Conservation (phyloP, 495 filamentous ascomycete genomes). For the Talaromyces nanjingensis region DNA sequence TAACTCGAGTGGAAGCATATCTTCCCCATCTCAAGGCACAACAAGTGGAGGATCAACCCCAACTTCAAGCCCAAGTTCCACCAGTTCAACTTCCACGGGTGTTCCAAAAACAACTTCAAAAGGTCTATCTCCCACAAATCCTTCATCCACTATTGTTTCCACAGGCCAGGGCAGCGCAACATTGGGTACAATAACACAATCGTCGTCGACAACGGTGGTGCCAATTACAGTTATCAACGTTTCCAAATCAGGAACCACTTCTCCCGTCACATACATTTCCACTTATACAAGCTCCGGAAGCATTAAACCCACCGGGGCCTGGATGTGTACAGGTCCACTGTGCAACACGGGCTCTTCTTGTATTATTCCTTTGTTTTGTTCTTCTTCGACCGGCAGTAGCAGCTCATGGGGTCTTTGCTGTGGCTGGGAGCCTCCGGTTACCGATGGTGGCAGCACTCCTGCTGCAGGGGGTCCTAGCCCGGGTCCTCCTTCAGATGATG, state of each 20-base stretch:
- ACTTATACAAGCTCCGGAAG: not conserved
- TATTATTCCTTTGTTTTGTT: not conserved
- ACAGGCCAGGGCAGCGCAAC: not conserved
- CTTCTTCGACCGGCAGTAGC: not conserved
- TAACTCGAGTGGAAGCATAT: not conserved
- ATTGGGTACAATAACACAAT: not conserved
- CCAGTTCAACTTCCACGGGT: not conserved
- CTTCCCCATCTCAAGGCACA: not conserved
- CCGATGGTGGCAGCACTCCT: not conserved
- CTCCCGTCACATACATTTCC: not conserved
- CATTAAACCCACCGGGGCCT: not conserved
- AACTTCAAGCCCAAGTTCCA: not conserved
- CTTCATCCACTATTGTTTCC: not conserved
- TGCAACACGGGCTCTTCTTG: not conserved
- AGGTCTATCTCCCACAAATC: not conserved
- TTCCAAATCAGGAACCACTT: not conserved
- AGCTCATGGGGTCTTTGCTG: not conserved
- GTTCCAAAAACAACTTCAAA: not conserved
- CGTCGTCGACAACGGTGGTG: not conserved
- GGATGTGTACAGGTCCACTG: not conserved
- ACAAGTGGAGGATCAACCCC: not conserved
- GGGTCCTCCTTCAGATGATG: constrained; percentile 2
- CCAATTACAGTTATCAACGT: not conserved
- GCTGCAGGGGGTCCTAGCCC: not conserved
- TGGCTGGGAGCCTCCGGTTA: not conserved